Conservation (phyloP, 345 rosid genomes). For the Rhizophora mangle region DNA sequence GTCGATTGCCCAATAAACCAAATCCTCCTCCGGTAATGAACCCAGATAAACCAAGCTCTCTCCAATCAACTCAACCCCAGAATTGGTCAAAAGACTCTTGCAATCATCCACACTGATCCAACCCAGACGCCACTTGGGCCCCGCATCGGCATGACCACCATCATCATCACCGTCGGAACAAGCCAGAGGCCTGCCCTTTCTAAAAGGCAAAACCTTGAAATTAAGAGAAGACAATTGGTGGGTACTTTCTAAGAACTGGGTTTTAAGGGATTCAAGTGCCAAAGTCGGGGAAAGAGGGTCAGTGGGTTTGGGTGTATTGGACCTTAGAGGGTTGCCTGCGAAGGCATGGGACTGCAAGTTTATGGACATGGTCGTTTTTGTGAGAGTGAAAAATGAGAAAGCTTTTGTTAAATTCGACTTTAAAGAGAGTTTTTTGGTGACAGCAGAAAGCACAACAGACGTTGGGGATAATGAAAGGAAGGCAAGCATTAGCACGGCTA, state of each 20-base stretch:
- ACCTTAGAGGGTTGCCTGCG: conserved; percentile 67
- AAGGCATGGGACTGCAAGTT: conserved; percentile 65
- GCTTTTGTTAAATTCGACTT: conserved; percentile 21
- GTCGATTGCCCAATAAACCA: conserved; percentile 81
- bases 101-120: conserved; percentile 75
- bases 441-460: conserved; percentile 13
- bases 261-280: conserved; percentile 65
- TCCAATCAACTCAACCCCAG: conserved; percentile 50
- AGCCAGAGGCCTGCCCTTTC: conserved; percentile 79
- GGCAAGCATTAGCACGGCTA: no score
- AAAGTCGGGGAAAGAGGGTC: conserved; percentile 58
- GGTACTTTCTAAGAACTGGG: conserved; percentile 41
- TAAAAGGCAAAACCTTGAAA: conserved; percentile 74
- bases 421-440: conserved; percentile 19
- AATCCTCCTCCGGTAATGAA: conserved; percentile 51
- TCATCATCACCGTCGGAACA: conserved; percentile 41
- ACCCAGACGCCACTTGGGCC: conserved; percentile 71
- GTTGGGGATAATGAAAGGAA: conserved; percentile 15
- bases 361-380: conserved; percentile 52
- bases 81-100: conserved; percentile 34
- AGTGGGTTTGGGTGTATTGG: conserved; percentile 55
- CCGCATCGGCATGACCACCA: conserved; percentile 33
- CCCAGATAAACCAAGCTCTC: conserved; percentile 77
- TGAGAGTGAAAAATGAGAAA: conserved; percentile 18
- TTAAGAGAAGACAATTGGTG: conserved; percentile 42